Percentiles rank a stretch among this genome's conserved stretches.
Evolutionary conservation across 352 stramenopile genomes (phyloP).

Genomic region (Lagenidium sp.): DNA sequence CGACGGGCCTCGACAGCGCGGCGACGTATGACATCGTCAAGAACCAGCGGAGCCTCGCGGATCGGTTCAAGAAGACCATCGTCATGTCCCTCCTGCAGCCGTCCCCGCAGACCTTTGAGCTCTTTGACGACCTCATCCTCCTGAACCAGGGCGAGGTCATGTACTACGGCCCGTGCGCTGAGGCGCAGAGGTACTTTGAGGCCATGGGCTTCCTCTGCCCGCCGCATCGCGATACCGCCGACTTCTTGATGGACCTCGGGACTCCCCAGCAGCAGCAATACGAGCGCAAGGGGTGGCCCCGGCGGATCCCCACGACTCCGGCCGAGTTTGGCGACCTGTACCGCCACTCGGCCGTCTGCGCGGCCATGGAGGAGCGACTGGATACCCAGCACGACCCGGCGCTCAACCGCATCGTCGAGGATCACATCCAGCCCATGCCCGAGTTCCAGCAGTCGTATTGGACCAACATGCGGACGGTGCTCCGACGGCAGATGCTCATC

Average conservation of each 20-base stretch:
- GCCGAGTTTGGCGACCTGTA: slow-evolving; percentile 9
- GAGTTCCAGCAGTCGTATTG: slow-evolving; percentile 13
- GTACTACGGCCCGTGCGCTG: slow-evolving; percentile 32
- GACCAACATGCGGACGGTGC: slow-evolving; percentile 9
- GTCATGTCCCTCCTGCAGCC: slow-evolving; percentile 78
- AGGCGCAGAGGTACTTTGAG: slow-evolving; percentile 61
- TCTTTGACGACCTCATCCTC: slow-evolving; percentile 23
- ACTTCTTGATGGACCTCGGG: slow-evolving; percentile 24
- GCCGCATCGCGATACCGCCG: slow-evolving; percentile 12
- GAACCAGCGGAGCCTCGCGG: slow-evolving; percentile 19
- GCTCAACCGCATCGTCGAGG: slow-evolving; percentile 4
- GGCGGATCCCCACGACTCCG: not conserved
- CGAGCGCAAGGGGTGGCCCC: slow-evolving; percentile 2
- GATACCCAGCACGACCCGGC: slow-evolving; percentile 3
- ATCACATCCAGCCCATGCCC: slow-evolving; percentile 9
- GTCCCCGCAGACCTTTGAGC: slow-evolving; percentile 23
- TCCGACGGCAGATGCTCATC: slow-evolving; percentile 30
- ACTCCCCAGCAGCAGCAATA: slow-evolving; percentile 20
- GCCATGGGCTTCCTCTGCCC: slow-evolving; percentile 31
- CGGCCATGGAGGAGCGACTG: slow-evolving; percentile 1
- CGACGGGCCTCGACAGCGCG: slow-evolving; percentile 78
- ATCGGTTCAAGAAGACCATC: slow-evolving; percentile 20
- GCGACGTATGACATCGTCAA: slow-evolving; percentile 87
- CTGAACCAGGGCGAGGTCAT: slow-evolving; percentile 15
- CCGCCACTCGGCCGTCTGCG: slow-evolving; percentile 3